Base-by-base conservation (phyloP, 768 basidiomycete species). In the Lyophyllum atratum region DNA sequence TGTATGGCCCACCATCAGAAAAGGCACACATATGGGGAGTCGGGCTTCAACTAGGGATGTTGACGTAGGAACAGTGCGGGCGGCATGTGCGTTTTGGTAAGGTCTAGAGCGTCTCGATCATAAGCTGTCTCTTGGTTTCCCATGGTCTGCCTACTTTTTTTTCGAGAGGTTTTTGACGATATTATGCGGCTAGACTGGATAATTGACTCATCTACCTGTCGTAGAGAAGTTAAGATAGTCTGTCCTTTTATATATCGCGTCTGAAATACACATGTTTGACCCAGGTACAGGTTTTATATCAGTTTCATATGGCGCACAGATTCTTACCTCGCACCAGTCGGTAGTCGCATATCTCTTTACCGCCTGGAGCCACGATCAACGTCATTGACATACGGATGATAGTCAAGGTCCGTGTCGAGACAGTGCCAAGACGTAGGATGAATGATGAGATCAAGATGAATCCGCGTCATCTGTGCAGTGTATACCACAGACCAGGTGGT, bases 1-100 rank as follows among this genome's bases (percentile, higher is more conserved):
- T 21, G 42, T 10, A 34, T 50, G n/a, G n/a, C 49, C 21, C 33
- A 11, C 6, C 42, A 53, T 53, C 52, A 53, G 31, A 44, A 53
- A 29, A 29, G n/a, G n/a, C 3, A 29, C 17, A 47, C 46, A 47
- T 47, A 47, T 47, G 46, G 46, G 40, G 17, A 47, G 46, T 29
- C 45, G 26, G 26, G 26, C 26, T 29, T 29, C 25, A 29, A 11
- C 12, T 12, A 46, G 17, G 29, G 4, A 47, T 28, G 46, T 2
- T 5, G 45, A 46, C 25, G 10, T 11, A 47, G 22, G 17, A 28
- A 26, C 12, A 11, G 26, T 28, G 17, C 28, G 26, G 28, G 46
- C 14, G n/a, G 19, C 28, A 29, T 46, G 14, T 26, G 24, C n/a
- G 19, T 19, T 7, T 8, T 22, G 42, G 3, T 26, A 29, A 47